Percentiles rank a stretch among this genome's conserved stretches.
Evolutionary conservation across 176 grass and related monocot species (phyloP).

Genomic region (Carex myosuroides): DNA sequence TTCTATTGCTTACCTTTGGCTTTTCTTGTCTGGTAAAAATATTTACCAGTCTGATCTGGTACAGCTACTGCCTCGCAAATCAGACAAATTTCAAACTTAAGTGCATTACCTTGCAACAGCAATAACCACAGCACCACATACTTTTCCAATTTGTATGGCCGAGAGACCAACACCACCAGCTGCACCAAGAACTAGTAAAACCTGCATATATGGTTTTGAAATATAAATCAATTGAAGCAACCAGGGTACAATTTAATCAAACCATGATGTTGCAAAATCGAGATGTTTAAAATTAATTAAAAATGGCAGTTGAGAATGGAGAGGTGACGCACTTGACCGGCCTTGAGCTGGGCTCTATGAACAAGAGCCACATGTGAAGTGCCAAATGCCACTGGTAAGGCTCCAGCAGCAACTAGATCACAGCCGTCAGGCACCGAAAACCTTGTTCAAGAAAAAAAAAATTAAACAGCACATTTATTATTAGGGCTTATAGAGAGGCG

Average conservation of each 20-base stretch:
- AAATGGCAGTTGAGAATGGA: not conserved
- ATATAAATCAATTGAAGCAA: not conserved
- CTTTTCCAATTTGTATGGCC: conserved; percentile 96
- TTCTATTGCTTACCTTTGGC: not conserved
- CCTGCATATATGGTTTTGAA: conserved; percentile 39
- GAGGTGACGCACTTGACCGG: conserved; percentile 51
- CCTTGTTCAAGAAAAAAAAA: conserved; percentile 27
- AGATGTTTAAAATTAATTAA: not conserved
- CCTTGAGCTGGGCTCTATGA: conserved; percentile 81
- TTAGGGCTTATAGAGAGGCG: not conserved
- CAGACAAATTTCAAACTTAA: not conserved
- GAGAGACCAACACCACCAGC: conserved; percentile 87
- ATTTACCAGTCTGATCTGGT: not conserved
- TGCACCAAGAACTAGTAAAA: conserved; percentile 94
- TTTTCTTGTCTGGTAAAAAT: not conserved
- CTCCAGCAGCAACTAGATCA: conserved; percentile 72
- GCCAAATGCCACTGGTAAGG: conserved; percentile 82
- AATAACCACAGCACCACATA: conserved; percentile 81
- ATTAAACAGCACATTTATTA: not conserved
- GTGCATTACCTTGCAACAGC: conserved; percentile 74
- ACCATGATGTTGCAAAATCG: not conserved
- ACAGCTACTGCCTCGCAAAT: not conserved
- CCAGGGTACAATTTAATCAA: not conserved
- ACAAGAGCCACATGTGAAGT: conserved; percentile 83
- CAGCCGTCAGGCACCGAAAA: conserved; percentile 80